A percentile compares a stretch with the other conserved stretches of the same genome.
These are phyloP conservation scores for Spergularia bocconei DNA, from an alignment of 148 eudicot genomes.

Conservation along the genomic window DNA sequence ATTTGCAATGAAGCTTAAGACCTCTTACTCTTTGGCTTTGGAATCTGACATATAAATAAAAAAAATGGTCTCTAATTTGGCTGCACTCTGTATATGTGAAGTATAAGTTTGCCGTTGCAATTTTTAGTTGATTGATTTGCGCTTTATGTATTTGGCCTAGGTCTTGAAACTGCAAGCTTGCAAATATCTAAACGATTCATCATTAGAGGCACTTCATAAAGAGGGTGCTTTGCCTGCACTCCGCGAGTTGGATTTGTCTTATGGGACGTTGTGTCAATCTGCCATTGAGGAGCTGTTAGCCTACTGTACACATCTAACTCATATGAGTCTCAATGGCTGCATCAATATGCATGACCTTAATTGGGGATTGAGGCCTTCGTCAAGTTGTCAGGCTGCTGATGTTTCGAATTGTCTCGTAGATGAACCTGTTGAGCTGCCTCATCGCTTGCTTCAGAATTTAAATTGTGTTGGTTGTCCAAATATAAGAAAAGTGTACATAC, in stretches of 20 bases:
- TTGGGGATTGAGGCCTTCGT: conserved; percentile 54
- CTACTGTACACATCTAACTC: conserved; percentile 74
- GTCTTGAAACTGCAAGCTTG: conserved; percentile 92
- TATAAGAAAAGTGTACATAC: conserved; percentile 74
- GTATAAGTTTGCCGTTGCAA: too few relatives aligned
- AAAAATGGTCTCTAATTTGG: too few relatives aligned
- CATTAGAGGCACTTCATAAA: conserved; percentile 80
- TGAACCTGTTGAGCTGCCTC: conserved; percentile 39
- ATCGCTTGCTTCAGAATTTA: conserved; percentile 69
- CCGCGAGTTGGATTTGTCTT: conserved; percentile 83
- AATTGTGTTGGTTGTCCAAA: conserved; percentile 94
- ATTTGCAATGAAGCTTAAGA: too few relatives aligned
- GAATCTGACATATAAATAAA: too few relatives aligned
- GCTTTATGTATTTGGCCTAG: conserved; percentile 29
- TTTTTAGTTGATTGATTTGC: background rate
- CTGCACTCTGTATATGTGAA: too few relatives aligned
- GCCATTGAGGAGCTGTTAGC: conserved; percentile 90
- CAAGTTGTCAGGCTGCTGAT: conserved; percentile 28
- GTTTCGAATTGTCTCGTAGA: conserved; percentile 16
- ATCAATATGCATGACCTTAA: conserved; percentile 85
- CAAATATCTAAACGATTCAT: conserved; percentile 78
- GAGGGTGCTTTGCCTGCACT: conserved; percentile 80
- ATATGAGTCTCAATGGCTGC: conserved; percentile 90
- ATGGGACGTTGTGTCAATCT: conserved; percentile 82
- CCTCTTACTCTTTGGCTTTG: too few relatives aligned